A percentile compares a stretch with the other conserved stretches of the same genome.
These are phyloP conservation scores for Colletotrichum gigasporum DNA, from an alignment of 2,329 filamentous ascomycete genomes.

Conservation along the genomic window DNA sequence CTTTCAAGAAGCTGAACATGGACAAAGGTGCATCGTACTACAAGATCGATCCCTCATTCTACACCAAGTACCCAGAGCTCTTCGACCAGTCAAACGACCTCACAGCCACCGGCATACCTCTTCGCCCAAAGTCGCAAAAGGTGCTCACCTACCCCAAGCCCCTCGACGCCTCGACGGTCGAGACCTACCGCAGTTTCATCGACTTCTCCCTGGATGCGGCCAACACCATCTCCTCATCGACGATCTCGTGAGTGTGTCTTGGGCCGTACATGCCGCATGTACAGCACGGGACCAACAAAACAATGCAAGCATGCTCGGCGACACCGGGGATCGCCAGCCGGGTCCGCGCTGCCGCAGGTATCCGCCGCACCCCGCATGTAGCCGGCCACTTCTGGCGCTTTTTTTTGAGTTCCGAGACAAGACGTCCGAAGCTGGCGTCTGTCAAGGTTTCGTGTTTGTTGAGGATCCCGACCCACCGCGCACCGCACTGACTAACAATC, in stretches of 20 bases:
- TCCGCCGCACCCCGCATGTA: conserved; percentile 15
- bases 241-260: conserved; percentile 1
- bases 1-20: conserved; percentile 42
- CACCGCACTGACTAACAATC: conserved; percentile 28
- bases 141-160: conserved; percentile 42
- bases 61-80: conserved; percentile 42
- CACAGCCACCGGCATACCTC: conserved; percentile 39
- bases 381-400: not conserved
- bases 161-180: conserved; percentile 38
- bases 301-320: not conserved
- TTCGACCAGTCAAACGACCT: conserved; percentile 38
- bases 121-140: conserved; percentile 35
- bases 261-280: not conserved
- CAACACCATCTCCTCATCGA: conserved; percentile 34
- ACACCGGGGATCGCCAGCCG: conserved; percentile 4
- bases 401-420: not conserved
- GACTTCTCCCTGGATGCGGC: conserved; percentile 41
- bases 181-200: conserved; percentile 44
- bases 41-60: conserved; percentile 45
- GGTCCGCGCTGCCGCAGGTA: conserved; percentile 6
- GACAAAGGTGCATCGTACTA: conserved; percentile 42
- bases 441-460: conserved; percentile 15
- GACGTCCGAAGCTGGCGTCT: not conserved
- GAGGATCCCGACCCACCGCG: conserved; percentile 25
- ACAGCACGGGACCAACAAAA: conserved; percentile 29